phyloP scores from a whole-genome alignment of 768 basidiomycete species.

The Lentinula raphanica region DNA sequence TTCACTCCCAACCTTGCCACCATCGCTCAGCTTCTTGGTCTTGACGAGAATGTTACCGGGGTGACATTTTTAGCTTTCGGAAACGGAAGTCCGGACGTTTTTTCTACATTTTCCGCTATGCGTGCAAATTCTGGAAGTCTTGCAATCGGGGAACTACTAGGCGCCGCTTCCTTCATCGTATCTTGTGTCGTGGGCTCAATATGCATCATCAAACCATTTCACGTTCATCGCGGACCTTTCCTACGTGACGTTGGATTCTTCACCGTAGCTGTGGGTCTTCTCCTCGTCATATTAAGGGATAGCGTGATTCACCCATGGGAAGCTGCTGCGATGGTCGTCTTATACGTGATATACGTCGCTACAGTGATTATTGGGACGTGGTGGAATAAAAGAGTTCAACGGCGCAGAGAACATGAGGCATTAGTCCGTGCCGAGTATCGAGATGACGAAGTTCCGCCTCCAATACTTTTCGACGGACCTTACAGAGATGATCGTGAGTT shows the following conservation, averaged over 20 bases:
- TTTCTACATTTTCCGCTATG: constrained; percentile 94
- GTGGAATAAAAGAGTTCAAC: constrained; percentile 60
- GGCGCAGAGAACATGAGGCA: constrained; percentile 40
- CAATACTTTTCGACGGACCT: constrained; percentile 36
- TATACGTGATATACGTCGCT: constrained; percentile 75
- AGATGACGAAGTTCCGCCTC: constrained; percentile 33
- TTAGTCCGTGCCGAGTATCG: constrained; percentile 56
- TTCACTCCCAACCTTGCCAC: constrained; percentile 96
- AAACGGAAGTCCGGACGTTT: constrained; percentile 95
- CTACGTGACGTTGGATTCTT: constrained; percentile 95
- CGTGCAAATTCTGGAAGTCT: constrained; percentile 77
- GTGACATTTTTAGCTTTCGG: constrained; percentile 97
- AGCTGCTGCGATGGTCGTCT: constrained; percentile 58
- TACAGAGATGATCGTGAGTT: constrained; percentile 64
- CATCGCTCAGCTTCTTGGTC: constrained; percentile 75
- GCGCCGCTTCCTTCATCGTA: constrained; percentile 93
- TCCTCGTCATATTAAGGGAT: constrained; percentile 77
- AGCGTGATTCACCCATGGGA: constrained; percentile 69
- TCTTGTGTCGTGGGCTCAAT: constrained; percentile 97
- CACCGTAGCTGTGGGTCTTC: constrained; percentile 69
- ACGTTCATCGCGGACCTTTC: constrained; percentile 75
- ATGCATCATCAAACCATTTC: constrained; percentile 94
- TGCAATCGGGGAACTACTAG: constrained; percentile 92
- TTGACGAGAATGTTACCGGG: constrained; percentile 92
- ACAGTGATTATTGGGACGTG: constrained; percentile 75